Evolutionary conservation across 768 basidiomycete species (phyloP), one percentile per base, ranked within the genome.

Genomic region (Mycena epipterygia): DNA sequence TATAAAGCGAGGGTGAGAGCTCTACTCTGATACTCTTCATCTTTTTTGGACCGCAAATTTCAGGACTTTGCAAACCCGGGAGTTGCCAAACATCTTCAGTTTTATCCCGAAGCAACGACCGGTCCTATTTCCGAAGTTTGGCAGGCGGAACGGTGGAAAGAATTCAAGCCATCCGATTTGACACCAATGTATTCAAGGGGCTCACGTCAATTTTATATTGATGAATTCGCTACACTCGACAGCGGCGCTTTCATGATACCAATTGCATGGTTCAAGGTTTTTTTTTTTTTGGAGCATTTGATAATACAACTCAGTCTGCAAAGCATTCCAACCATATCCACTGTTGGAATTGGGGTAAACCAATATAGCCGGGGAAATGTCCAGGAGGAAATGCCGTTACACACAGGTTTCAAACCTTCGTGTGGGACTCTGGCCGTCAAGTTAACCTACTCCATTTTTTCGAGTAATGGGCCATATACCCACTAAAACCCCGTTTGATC

Each of bases 121-220:
- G 71, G 70, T n/a, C 56, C 62, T 2, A 65, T 70, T 0, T 66
- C 71, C 1, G 71, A 72, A 33, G 48, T 67, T 17, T 73, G 68
- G 59, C 71, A 72, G 27, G 71, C 68, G 16, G 25, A 57, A 25
- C 33, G 49, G 2, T 75, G 72, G 72, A 62, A 65, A 14, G 68
- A 72, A 29, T 61, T 42, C 32, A 13, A n/a, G 4, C 68, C 57
- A 3, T 33, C 46, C 0, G 27, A 67, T 29, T 42, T 73, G 3
- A 73, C 73, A 17, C 73, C 64, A 5, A 74, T 74, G 73, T 72
- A 39, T 25, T n/a, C 19, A 16, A 25, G 57, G 2, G 74, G 75
- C 3, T 5, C 51, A 0, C 49, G 64, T 23, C 68, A 72, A 13
- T 76, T 71, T 63, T 76, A 67, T 12, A 71, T 75, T 11, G 61